A percentile compares a stretch with the other conserved stretches of the same genome.
Evolutionary conservation across 768 basidiomycete genomes (phyloP).

Genomic region (Mycena floridula): DNA sequence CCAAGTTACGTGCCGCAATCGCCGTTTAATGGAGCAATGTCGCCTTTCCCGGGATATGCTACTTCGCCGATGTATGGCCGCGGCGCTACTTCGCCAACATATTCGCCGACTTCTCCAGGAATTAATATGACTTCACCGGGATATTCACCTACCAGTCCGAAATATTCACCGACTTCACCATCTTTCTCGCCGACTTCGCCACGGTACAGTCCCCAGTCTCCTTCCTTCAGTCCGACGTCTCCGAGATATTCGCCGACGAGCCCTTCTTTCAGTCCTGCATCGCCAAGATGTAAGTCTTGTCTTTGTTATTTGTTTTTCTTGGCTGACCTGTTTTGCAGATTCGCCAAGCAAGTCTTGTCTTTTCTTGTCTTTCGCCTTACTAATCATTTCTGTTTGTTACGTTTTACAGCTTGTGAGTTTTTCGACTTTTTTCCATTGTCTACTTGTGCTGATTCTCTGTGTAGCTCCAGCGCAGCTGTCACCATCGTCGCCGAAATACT

Average conservation of each 20-base stretch:
- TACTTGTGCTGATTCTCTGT: conserved; percentile 8
- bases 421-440: conserved; percentile 1
- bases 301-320: conserved; percentile 6
- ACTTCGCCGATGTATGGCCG: conserved; percentile 83
- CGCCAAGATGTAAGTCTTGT: conserved; percentile 70
- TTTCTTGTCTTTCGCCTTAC: conserved; percentile 8
- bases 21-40: conserved; percentile 76
- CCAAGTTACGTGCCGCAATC: conserved; percentile 81
- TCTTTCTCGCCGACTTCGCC: conserved; percentile 85
- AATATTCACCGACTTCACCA: conserved; percentile 82
- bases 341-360: conserved; percentile 63
- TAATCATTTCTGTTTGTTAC: conserved; percentile 12
- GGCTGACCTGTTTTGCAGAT: conserved; percentile 34
- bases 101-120: conserved; percentile 83
- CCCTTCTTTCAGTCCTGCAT: conserved; percentile 89
- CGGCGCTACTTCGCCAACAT: conserved; percentile 71
- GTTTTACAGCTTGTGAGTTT: conserved; percentile 55
- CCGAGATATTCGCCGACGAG: conserved; percentile 87
- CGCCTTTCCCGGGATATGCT: conserved; percentile 75
- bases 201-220: conserved; percentile 82
- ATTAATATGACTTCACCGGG: conserved; percentile 79
- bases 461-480: conserved; percentile 78
- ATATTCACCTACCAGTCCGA: conserved; percentile 80
- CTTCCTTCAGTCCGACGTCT: conserved; percentile 86
- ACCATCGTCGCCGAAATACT: conserved; percentile 88